These are phyloP conservation scores for Ceratocystis destructans DNA, from an alignment of 2,329 filamentous ascomycete genomes.

Conservation along the genomic window DNA sequence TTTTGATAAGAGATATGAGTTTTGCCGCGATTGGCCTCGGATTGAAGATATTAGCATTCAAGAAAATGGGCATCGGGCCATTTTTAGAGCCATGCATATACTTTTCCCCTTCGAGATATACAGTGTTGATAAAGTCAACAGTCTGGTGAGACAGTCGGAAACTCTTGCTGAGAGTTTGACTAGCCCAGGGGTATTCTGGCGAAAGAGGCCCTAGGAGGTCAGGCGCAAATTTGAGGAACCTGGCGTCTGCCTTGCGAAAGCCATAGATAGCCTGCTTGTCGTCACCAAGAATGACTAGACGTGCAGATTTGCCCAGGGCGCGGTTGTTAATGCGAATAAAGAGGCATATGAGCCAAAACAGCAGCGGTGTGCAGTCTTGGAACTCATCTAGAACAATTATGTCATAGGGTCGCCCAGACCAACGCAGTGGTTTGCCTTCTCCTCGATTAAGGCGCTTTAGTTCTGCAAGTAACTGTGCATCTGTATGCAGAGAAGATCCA, in stretches of 20 bases:
- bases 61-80: constrained; percentile 24
- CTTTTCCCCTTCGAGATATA: constrained; percentile 23
- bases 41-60: constrained; percentile 20
- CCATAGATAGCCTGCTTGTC: constrained; percentile 25
- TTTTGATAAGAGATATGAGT: constrained; percentile 21
- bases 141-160: constrained; percentile 24
- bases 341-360: constrained; percentile 23
- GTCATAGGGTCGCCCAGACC: constrained; percentile 23
- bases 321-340: constrained; percentile 23
- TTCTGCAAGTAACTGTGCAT: constrained; percentile 19
- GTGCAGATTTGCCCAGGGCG: constrained; percentile 18
- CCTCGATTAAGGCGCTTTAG: constrained; percentile 12
- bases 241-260: constrained; percentile 24
- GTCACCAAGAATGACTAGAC: constrained; percentile 25
- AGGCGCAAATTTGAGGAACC: constrained; percentile 23
- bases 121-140: constrained; percentile 23
- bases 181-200: constrained; percentile 21
- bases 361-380: constrained; percentile 24
- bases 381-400: constrained; percentile 26
- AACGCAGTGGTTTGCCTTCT: constrained; percentile 20
- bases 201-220: constrained; percentile 21
- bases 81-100: constrained; percentile 25
- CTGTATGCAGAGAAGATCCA: constrained; percentile 18
- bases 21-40: constrained; percentile 18
- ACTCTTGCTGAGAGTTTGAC: constrained; percentile 22